Evolutionary conservation across 2,329 filamentous ascomycete genomes (phyloP).

Genomic region (Talaromyces sp.): DNA sequence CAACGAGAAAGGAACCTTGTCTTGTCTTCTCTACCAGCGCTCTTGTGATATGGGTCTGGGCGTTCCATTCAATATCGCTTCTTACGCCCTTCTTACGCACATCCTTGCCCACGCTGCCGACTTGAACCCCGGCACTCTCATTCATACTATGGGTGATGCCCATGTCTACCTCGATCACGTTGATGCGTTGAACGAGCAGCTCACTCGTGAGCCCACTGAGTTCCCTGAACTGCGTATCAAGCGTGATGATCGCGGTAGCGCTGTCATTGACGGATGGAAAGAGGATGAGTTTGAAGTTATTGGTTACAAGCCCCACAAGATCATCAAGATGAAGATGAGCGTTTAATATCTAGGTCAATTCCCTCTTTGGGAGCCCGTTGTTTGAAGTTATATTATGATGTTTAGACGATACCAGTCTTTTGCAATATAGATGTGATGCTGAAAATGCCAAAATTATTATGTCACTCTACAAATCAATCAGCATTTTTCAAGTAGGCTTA

Average conservation of each 20-base stretch:
- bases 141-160: slow-evolving; percentile 97
- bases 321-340: slow-evolving; percentile 98
- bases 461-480: not conserved
- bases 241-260: slow-evolving; percentile 68
- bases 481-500: too few relatives aligned
- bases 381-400: slow-evolving; percentile 10
- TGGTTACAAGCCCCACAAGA: slow-evolving; percentile 88
- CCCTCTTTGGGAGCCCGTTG: not conserved
- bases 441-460: not conserved
- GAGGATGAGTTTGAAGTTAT: slow-evolving; percentile 83
- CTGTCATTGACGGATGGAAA: slow-evolving; percentile 92
- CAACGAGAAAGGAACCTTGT: slow-evolving; percentile 67
- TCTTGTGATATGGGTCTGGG: slow-evolving; percentile 97
- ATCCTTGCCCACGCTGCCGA: slow-evolving; percentile 90
- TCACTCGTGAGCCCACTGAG: slow-evolving; percentile 74
- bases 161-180: slow-evolving; percentile 94
- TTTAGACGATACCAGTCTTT: slow-evolving; percentile 27
- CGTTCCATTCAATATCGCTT: slow-evolving; percentile 97
- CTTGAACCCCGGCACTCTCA: slow-evolving; percentile 80
- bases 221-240: slow-evolving; percentile 80
- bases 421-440: not conserved
- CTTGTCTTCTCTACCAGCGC: slow-evolving; percentile 90
- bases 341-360: slow-evolving; percentile 59
- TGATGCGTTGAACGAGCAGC: slow-evolving; percentile 78
- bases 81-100: slow-evolving; percentile 89